phyloP scores from a whole-genome alignment of 2,329 filamentous ascomycete species.

The Harringtonia lauricola region DNA sequence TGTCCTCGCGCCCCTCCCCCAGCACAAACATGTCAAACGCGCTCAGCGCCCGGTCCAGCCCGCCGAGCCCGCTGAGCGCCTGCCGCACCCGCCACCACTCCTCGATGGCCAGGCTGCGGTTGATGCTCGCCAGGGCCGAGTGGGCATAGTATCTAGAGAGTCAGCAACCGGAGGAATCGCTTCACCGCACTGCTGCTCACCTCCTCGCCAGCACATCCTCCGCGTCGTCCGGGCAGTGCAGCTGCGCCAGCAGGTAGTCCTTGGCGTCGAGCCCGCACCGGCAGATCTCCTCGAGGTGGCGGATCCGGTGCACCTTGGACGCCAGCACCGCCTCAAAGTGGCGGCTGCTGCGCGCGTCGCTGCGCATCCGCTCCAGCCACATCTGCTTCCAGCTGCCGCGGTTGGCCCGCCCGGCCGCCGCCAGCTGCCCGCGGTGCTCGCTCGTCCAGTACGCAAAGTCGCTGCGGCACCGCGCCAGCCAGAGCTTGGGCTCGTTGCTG shows the following conservation, averaged over 20 bases:
- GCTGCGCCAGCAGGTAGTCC: constrained; percentile 64
- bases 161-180: too few species aligned
- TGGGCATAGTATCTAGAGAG: constrained; percentile 60
- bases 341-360: constrained; percentile 38
- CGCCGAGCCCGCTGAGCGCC: constrained; percentile 17
- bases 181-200: constrained; percentile 1
- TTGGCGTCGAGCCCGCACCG: constrained; percentile 77
- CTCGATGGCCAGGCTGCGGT: constrained; percentile 67
- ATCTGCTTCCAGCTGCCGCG: constrained; percentile 57
- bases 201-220: constrained; percentile 65
- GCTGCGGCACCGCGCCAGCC: constrained; percentile 62
- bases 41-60: constrained; percentile 63
- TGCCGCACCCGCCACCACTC: constrained; percentile 56
- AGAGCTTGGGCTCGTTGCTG: constrained; percentile 63
- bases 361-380: constrained; percentile 43
- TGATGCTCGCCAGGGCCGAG: constrained; percentile 65
- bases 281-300: constrained; percentile 60
- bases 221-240: constrained; percentile 32
- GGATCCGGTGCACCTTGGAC: constrained; percentile 59
- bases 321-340: constrained; percentile 58
- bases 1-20: constrained; percentile 59
- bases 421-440: constrained; percentile 47
- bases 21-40: constrained; percentile 87
- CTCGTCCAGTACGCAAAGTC: constrained; percentile 68
- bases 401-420: constrained; percentile 37